Conservation (phyloP, 1,284 basidiomycete genomes). For the Termitomyces sp. region DNA sequence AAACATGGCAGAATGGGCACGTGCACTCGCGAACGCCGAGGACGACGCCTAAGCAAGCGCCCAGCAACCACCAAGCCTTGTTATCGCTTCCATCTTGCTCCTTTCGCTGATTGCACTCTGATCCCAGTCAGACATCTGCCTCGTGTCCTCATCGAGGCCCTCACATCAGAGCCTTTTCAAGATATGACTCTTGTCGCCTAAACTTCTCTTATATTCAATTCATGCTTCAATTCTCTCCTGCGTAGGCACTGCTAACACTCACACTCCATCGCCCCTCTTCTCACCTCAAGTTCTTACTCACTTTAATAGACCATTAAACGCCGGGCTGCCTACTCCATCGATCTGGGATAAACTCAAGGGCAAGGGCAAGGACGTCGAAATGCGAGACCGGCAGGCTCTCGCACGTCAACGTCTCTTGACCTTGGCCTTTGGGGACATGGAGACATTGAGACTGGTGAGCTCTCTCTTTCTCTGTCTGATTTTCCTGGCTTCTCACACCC, state of each 20-base stretch:
- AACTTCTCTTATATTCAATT: constrained; percentile 22
- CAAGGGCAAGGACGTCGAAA: constrained; percentile 56
- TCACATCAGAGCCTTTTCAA: constrained; percentile 20
- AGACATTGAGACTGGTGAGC: constrained; percentile 69
- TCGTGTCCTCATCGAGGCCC: constrained; percentile 45
- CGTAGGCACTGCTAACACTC: constrained; percentile 47
- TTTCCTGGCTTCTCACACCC: constrained; percentile 1
- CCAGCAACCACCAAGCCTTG: not conserved
- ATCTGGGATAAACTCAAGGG: constrained; percentile 72
- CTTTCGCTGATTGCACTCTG: constrained; percentile 17
- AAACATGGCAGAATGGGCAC: not conserved
- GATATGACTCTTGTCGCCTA: constrained; percentile 31
- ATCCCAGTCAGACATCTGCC: constrained; percentile 24
- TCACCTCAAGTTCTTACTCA: constrained; percentile 21
- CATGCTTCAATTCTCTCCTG: constrained; percentile 70
- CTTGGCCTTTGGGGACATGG: constrained; percentile 77
- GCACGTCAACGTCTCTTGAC: constrained; percentile 70
- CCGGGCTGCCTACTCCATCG: constrained; percentile 52
- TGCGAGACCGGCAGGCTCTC: constrained; percentile 57
- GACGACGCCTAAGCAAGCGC: not conserved
- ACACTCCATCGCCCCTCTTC: constrained; percentile 21
- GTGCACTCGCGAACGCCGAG: not conserved
- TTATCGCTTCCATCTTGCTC: constrained; percentile 5
- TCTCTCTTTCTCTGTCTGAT: constrained; percentile 2
- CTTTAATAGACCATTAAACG: constrained; percentile 51